A percentile compares a stretch with the other conserved stretches of the same genome.
Conservation (phyloP, 164 flowering plant genomes). For the Vitis cinerea region DNA sequence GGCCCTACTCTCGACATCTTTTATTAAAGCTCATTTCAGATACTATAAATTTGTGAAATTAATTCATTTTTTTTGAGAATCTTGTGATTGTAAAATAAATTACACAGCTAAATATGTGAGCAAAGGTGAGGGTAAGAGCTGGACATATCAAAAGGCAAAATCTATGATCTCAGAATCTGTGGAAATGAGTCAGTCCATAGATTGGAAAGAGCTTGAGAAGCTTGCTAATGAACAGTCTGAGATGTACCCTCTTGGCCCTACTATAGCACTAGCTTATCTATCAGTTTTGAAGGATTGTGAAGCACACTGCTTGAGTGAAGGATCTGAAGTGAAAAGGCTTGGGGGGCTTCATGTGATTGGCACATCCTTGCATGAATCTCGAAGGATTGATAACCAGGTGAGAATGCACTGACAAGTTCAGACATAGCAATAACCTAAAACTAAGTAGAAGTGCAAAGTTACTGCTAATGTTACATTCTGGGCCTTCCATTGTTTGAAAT, state of each 20-base stretch:
- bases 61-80: neutral
- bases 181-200: slow-evolving; percentile 69
- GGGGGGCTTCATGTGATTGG: slow-evolving; percentile 99
- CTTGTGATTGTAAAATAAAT: slow-evolving; percentile 1
- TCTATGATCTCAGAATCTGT: slow-evolving; percentile 70
- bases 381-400: slow-evolving; percentile 98
- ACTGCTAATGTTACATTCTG: too few species aligned
- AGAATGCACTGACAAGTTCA: slow-evolving; percentile 7
- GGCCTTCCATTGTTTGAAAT: too few species aligned
- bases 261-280: slow-evolving; percentile 72
- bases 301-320: slow-evolving; percentile 72
- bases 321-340: slow-evolving; percentile 81
- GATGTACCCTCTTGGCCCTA: slow-evolving; percentile 78
- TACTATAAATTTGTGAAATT: neutral
- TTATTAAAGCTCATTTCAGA: neutral
- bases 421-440: neutral
- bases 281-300: slow-evolving; percentile 83
- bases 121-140: slow-evolving; percentile 68
- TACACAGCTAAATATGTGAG: slow-evolving; percentile 70
- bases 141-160: slow-evolving; percentile 71
- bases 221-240: slow-evolving; percentile 65
- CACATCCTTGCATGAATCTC: slow-evolving; percentile 93
- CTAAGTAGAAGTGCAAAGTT: neutral
- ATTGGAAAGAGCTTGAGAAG: slow-evolving; percentile 56
- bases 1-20: neutral